phyloP scores from a whole-genome alignment of 257 asterid genomes.

The Leptodermis oblonga region DNA sequence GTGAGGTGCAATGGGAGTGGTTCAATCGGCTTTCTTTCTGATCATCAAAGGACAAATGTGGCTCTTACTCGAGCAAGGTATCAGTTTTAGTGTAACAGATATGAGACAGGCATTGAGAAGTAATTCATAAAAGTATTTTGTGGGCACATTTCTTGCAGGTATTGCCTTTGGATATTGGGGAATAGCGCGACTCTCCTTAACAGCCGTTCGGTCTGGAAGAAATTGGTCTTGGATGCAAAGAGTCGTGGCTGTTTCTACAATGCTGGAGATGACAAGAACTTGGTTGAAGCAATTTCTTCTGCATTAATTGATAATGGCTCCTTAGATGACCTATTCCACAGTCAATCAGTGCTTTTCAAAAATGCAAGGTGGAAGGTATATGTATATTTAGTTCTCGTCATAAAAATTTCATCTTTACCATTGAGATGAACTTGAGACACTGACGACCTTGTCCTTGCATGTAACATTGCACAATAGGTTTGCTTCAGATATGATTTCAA shows the following conservation, averaged over 20 bases:
- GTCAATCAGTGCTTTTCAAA: slow-evolving; percentile 28
- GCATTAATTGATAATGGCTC: slow-evolving; percentile 20
- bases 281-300: slow-evolving; percentile 43
- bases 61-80: slow-evolving; percentile 79
- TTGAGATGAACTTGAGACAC: not conserved
- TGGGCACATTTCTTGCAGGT: not conserved
- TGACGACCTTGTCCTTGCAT: too few relatives aligned
- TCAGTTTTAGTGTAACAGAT: not conserved
- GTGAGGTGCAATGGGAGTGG: slow-evolving; percentile 63
- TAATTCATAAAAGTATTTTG: too few relatives aligned
- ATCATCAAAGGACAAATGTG: slow-evolving; percentile 54
- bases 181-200: slow-evolving; percentile 46
- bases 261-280: slow-evolving; percentile 40
- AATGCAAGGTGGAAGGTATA: slow-evolving; percentile 26
- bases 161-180: slow-evolving; percentile 72
- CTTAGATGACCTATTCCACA: slow-evolving; percentile 28
- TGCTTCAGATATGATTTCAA: slow-evolving; percentile 36
- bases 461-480: slow-evolving; percentile 22
- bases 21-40: slow-evolving; percentile 61
- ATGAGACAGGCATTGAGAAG: not conserved
- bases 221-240: slow-evolving; percentile 48
- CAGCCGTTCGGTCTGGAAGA: slow-evolving; percentile 56
- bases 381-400: not conserved
- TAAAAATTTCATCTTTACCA: not conserved
- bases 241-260: slow-evolving; percentile 49